A percentile compares a stretch with the other conserved stretches of the same genome.
These are phyloP conservation scores for Nicotiana paniculata DNA, from an alignment of 257 asterid genomes.

Conservation along the genomic window DNA sequence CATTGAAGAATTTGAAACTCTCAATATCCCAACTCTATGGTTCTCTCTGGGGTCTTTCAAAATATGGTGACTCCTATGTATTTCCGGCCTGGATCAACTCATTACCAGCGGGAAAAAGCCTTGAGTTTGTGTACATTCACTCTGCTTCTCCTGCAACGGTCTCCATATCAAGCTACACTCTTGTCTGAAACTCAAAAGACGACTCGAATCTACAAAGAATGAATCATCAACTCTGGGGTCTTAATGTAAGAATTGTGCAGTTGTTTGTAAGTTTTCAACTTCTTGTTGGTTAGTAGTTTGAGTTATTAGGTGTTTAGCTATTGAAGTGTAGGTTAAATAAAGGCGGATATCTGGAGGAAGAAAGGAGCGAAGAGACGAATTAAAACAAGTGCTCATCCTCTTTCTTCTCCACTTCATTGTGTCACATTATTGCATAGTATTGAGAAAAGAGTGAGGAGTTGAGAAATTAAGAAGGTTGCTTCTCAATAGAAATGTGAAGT, in stretches of 20 bases:
- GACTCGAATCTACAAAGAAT: background rate
- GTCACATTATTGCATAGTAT: background rate
- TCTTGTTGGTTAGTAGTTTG: constrained; percentile 5
- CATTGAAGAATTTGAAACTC: constrained; percentile 35
- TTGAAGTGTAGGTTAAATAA: constrained; percentile 1
- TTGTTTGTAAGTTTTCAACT: constrained; percentile 8
- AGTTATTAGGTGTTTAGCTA: background rate
- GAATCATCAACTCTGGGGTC: background rate
- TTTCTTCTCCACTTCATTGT: constrained; percentile 18
- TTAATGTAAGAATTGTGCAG: constrained; percentile 14
- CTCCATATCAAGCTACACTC: constrained; percentile 36
- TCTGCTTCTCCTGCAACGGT: constrained; percentile 35
- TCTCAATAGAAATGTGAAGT: background rate
- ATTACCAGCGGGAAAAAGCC: constrained; percentile 35
- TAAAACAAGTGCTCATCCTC: constrained; percentile 24
- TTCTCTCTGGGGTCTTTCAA: constrained; percentile 54
- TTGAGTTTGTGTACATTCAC: constrained; percentile 51
- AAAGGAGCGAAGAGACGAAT: constrained; percentile 19
- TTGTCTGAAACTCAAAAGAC: constrained; percentile 16
- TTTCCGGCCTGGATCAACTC: constrained; percentile 40
- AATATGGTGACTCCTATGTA: constrained; percentile 24
- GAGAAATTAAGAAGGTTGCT: background rate
- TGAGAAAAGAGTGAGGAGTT: background rate
- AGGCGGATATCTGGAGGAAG: background rate
- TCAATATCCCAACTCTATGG: constrained; percentile 38